These are phyloP conservation scores for Hypholoma sublateritium DNA, from an alignment of 768 basidiomycete species.

Conservation along the genomic window DNA sequence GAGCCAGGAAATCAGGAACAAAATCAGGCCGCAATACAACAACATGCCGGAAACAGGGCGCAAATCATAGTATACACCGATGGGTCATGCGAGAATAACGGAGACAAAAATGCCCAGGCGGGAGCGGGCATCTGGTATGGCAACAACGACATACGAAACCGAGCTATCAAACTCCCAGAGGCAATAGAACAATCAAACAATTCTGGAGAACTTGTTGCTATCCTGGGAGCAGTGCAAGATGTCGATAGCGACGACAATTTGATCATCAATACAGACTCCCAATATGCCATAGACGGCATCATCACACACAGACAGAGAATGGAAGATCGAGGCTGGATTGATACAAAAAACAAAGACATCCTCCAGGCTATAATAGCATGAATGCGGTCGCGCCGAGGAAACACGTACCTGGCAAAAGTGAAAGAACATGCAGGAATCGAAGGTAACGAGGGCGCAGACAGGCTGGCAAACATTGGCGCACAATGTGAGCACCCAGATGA, in stretches of 20 bases:
- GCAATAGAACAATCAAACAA: not conserved
- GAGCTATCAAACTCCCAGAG: not conserved
- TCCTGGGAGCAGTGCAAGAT: not conserved
- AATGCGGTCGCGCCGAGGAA: not conserved
- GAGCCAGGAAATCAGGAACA: no score
- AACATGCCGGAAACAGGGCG: no score
- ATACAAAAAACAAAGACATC: not conserved
- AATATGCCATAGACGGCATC: not conserved
- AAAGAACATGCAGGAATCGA: not conserved
- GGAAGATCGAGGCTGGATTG: not conserved
- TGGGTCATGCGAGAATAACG: not conserved
- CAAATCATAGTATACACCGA: not conserved
- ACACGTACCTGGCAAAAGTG: not conserved
- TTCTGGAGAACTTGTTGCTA: not conserved
- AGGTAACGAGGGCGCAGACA: not conserved
- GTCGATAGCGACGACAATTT: not conserved
- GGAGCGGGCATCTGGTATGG: not conserved
- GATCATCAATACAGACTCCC: not conserved
- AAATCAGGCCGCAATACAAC: no score
- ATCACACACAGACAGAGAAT: not conserved
- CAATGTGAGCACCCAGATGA: not conserved
- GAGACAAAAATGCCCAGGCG: not conserved
- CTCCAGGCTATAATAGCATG: not conserved
- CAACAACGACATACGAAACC: not conserved
- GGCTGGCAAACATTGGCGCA: not conserved